A percentile compares a stretch with the other conserved stretches of the same genome.
Evolutionary conservation across 2,329 filamentous ascomycete genomes (phyloP).

Genomic region (Pseudofabraea citricarpa): DNA sequence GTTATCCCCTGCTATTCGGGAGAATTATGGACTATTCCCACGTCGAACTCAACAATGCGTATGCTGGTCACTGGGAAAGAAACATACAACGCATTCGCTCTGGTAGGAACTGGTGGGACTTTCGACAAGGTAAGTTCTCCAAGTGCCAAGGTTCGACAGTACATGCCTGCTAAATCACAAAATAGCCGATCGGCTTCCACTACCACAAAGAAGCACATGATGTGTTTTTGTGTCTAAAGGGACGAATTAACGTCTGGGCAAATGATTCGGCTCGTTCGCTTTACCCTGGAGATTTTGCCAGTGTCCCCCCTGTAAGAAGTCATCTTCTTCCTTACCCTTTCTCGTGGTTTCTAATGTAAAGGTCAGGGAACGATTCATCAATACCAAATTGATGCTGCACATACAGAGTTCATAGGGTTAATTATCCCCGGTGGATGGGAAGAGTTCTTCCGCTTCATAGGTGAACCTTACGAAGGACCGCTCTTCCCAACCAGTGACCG

Average conservation of each 20-base stretch:
- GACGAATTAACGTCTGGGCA: conserved; percentile 51
- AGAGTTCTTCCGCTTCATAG: conserved; percentile 55
- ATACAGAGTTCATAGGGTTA: conserved; percentile 49
- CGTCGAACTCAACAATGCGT: conserved; percentile 19
- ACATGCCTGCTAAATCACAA: too few relatives aligned
- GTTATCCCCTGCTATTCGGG: conserved; percentile 17
- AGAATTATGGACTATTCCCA: conserved; percentile 23
- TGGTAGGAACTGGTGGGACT: conserved; percentile 20
- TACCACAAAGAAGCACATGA: conserved; percentile 53
- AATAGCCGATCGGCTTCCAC: conserved; percentile 41
- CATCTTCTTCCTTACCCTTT: too few relatives aligned
- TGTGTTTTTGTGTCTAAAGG: conserved; percentile 51
- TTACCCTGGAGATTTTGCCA: conserved; percentile 52
- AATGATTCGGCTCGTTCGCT: conserved; percentile 49
- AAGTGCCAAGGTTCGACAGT: too few relatives aligned
- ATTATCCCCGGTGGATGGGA: conserved; percentile 55
- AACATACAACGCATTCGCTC: conserved; percentile 22
- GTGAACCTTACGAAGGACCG: conserved; percentile 44
- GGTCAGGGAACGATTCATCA: conserved; percentile 46
- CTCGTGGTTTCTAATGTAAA: conserved; percentile 6
- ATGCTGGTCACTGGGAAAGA: conserved; percentile 23
- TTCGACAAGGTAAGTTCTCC: conserved; percentile 12
- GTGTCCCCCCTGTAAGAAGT: conserved; percentile 45
- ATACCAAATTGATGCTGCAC: conserved; percentile 46
- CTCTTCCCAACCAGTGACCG: conserved; percentile 46